Percentiles rank a stretch among this genome's conserved stretches.
Conservation (phyloP, 129 eudicot genomes). For the Tagetes patula region DNA sequence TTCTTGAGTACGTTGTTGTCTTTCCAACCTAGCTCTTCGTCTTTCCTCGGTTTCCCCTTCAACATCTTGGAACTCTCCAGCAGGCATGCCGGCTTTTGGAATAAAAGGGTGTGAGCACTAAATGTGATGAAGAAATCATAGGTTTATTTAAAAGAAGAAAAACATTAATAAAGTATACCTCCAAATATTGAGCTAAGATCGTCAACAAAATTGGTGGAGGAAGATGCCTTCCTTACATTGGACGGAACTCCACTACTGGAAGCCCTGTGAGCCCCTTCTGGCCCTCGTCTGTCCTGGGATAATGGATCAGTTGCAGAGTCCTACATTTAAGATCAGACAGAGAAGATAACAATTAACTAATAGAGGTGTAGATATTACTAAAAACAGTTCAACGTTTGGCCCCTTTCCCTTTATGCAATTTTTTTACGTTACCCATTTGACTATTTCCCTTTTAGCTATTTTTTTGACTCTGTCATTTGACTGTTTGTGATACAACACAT, state of each 20-base stretch:
- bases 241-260: conserved; percentile 52
- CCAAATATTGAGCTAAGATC: conserved; percentile 85
- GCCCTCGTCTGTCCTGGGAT: conserved; percentile 56
- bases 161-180: conserved; percentile 40
- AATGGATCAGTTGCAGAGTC: conserved; percentile 44
- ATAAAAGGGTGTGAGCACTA: conserved; percentile 24
- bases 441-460: not conserved
- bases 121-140: conserved; percentile 13
- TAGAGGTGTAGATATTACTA: not conserved
- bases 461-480: not conserved
- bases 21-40: conserved; percentile 81
- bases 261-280: conserved; percentile 54
- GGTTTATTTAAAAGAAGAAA: conserved; percentile 5
- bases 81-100: conserved; percentile 53
- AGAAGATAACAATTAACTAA: conserved; percentile 16
- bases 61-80: conserved; percentile 83
- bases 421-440: conserved; percentile 2
- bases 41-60: conserved; percentile 92
- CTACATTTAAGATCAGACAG: conserved; percentile 21
- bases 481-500: not conserved
- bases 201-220: conserved; percentile 69
- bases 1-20: conserved; percentile 92
- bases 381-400: not conserved
- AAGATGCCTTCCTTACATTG: conserved; percentile 65
- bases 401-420: not conserved